Conservation (phyloP, 2,329 filamentous ascomycete species). For the Colletotrichum caudatum region DNA sequence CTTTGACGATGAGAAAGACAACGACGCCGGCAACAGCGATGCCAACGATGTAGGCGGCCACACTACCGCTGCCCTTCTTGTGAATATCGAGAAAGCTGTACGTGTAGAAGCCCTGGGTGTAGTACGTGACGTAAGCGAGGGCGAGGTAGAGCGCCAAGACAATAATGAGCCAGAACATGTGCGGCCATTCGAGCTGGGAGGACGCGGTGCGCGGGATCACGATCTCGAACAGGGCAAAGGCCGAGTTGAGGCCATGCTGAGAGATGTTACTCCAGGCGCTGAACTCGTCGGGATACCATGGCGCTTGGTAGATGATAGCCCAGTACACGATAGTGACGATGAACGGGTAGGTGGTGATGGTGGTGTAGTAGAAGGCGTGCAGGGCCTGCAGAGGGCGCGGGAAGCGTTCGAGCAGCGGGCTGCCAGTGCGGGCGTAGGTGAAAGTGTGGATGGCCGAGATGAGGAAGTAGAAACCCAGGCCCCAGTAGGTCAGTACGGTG, state of each 20-base stretch:
- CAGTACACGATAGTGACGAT: constrained; percentile 80
- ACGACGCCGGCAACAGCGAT: constrained; percentile 66
- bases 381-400: constrained; percentile 73
- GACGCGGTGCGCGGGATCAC: constrained; percentile 73
- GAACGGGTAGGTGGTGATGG: constrained; percentile 72
- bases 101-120: constrained; percentile 78
- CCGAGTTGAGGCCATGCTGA: constrained; percentile 79
- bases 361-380: constrained; percentile 74
- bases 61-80: constrained; percentile 61
- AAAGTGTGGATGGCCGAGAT: constrained; percentile 76
- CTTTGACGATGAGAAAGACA: constrained; percentile 65
- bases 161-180: constrained; percentile 76
- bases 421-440: constrained; percentile 69
- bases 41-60: constrained; percentile 74
- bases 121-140: constrained; percentile 79
- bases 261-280: constrained; percentile 75
- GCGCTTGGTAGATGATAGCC: constrained; percentile 66
- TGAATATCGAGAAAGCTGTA: constrained; percentile 81
- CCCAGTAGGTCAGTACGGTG: constrained; percentile 86
- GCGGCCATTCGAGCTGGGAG: constrained; percentile 65
- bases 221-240: constrained; percentile 82
- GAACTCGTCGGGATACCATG: constrained; percentile 60
- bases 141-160: constrained; percentile 78
- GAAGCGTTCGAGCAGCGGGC: constrained; percentile 68
- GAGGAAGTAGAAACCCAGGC: constrained; percentile 82